Percentiles rank a stretch among this genome's conserved stretches.
Conservation (phyloP, 345 rosid species). For the Lenwebbia sp. region DNA sequence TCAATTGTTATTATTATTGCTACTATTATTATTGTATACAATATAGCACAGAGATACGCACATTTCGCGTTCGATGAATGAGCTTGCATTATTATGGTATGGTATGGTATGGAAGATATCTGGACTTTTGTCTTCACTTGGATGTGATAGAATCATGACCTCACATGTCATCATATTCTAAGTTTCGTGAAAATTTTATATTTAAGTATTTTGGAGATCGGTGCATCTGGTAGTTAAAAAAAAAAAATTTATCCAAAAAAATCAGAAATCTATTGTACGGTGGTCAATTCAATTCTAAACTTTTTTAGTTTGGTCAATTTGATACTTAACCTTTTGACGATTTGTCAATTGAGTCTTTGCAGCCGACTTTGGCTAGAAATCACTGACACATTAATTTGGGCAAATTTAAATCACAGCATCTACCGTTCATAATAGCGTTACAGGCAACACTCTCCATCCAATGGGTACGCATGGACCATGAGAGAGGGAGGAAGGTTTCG, state of each 20-base stretch:
- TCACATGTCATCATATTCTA: neutral
- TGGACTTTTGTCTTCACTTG: neutral
- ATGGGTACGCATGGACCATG: neutral
- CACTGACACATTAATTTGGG: neutral
- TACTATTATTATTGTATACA: too few relatives aligned
- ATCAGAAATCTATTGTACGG: neutral
- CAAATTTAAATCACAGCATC: neutral
- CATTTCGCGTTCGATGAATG: neutral
- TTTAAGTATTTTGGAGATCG: neutral
- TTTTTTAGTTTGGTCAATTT: neutral
- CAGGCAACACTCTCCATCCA: too few relatives aligned
- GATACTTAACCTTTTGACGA: too few relatives aligned
- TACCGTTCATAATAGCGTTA: neutral
- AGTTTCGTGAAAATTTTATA: neutral
- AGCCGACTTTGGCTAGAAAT: neutral
- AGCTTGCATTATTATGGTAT: neutral
- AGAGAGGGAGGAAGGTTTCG: neutral
- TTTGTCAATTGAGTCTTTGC: too few relatives aligned
- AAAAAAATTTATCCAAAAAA: fast-evolving
- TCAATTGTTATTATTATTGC: neutral
- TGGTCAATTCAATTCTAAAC: neutral
- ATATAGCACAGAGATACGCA: too few relatives aligned
- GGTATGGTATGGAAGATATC: neutral
- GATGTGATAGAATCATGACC: neutral
- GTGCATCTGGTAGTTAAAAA: neutral